Evolutionary conservation across 2,329 filamentous ascomycete genomes (phyloP).

Genomic region (Sclerotinia trifoliorum): DNA sequence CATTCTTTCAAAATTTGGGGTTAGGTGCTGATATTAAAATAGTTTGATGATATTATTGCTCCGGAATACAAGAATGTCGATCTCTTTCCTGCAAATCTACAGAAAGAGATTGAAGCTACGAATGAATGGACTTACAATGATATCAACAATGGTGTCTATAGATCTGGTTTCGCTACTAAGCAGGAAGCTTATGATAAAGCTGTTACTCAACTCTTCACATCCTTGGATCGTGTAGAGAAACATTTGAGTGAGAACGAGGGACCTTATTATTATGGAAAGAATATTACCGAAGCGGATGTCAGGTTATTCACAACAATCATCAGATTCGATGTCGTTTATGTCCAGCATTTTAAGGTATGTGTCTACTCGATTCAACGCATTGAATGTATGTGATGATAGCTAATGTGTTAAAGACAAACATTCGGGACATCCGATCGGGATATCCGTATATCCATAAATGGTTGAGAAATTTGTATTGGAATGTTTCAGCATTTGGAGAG

Average conservation of each 20-base stretch:
- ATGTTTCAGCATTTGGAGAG: slow-evolving; percentile 58
- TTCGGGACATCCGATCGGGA: slow-evolving; percentile 43
- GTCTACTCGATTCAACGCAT: slow-evolving; percentile 46
- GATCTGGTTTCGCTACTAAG: slow-evolving; percentile 79
- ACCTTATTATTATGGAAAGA: slow-evolving; percentile 73
- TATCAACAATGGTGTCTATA: slow-evolving; percentile 72
- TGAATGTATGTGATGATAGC: not conserved
- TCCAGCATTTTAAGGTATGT: slow-evolving; percentile 81
- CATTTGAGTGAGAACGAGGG: slow-evolving; percentile 56
- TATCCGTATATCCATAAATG: slow-evolving; percentile 67
- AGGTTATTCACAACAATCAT: slow-evolving; percentile 64
- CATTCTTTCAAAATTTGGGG: not conserved
- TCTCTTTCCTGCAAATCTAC: slow-evolving; percentile 66
- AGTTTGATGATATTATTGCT: slow-evolving; percentile 70
- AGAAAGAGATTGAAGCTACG: slow-evolving; percentile 65
- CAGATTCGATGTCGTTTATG: slow-evolving; percentile 71
- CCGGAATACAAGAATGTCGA: slow-evolving; percentile 59
- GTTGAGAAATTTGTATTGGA: slow-evolving; percentile 67
- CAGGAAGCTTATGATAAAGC: slow-evolving; percentile 79
- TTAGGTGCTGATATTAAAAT: slow-evolving; percentile 43
- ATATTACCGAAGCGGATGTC: slow-evolving; percentile 79
- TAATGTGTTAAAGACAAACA: slow-evolving; percentile 49
- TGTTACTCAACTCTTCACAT: slow-evolving; percentile 68
- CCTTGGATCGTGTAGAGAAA: slow-evolving; percentile 72
- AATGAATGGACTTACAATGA: slow-evolving; percentile 78